These are phyloP conservation scores for Cladophialophora exuberans DNA, from an alignment of 2,329 filamentous ascomycete genomes.

Conservation along the genomic window DNA sequence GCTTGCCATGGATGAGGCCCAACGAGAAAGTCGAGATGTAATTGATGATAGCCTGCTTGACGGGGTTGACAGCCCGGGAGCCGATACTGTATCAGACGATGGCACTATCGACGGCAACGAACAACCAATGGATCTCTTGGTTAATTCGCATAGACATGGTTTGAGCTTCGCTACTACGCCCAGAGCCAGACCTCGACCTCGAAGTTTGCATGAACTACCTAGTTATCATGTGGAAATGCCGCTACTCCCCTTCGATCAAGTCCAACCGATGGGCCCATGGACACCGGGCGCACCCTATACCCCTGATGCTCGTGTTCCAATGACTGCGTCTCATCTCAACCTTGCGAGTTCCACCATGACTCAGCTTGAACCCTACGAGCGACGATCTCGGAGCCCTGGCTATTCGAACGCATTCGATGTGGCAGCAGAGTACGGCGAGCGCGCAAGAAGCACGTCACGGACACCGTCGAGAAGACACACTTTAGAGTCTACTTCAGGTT, in stretches of 20 bases:
- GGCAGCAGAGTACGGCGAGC: conserved; percentile 23
- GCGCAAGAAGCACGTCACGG: conserved; percentile 25
- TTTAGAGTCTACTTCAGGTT: conserved; percentile 22
- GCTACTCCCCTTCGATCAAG: conserved; percentile 30
- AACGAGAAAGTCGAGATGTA: conserved; percentile 30
- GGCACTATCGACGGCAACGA: conserved; percentile 35
- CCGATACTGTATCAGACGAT: conserved; percentile 34
- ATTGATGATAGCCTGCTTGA: conserved; percentile 33
- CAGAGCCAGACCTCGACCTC: conserved; percentile 25
- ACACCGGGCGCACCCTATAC: conserved; percentile 28
- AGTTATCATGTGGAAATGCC: conserved; percentile 35
- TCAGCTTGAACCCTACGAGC: conserved; percentile 18
- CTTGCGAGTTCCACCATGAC: conserved; percentile 13
- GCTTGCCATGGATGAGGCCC: conserved; percentile 31
- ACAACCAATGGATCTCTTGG: conserved; percentile 29
- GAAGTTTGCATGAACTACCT: conserved; percentile 33
- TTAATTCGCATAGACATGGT: conserved; percentile 27
- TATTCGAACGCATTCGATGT: conserved; percentile 16
- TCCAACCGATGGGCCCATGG: conserved; percentile 31
- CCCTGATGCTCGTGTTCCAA: conserved; percentile 19
- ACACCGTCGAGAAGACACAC: conserved; percentile 31
- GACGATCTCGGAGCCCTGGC: conserved; percentile 25
- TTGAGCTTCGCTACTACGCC: conserved; percentile 24
- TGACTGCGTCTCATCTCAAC: conserved; percentile 23
- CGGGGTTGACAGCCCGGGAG: conserved; percentile 33